Base-by-base conservation (phyloP, 1,139 yeast species). In the Yamadazyma atlantica region DNA sequence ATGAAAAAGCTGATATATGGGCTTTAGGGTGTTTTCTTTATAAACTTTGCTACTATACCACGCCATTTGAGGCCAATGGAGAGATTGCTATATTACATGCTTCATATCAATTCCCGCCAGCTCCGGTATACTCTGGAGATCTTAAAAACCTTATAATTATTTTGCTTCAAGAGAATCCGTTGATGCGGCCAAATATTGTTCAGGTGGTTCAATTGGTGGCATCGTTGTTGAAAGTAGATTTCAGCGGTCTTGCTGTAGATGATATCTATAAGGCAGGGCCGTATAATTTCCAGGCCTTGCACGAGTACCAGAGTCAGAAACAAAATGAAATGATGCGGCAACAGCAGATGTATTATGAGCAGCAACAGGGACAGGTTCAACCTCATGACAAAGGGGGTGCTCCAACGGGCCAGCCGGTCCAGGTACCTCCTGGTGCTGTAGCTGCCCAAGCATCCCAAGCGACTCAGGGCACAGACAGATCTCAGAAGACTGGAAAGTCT, bases 1-100 rank as follows among this genome's bases (percentile, higher is more conserved):
- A 90, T 61, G 97, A 92, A 55, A 92, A 92, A 58, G 80, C 90
- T 44, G 98, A 92, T 62, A 82, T 92, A 24, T 92, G 98, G 98
- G 98, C 98, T 0, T 66, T 92, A 41, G 98, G 98, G 11, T 80
- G 90, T 21, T 85, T 94, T 49, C 68, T 92, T 38, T 92, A 90
- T 68, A 92, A 94, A 59, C 67, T 92, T 40, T 86, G 97, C 57
- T 92, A 86, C 62, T 92, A 87, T 60, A 90, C 89, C 1, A 92
- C 98, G 0, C 98, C 98, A 0, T 92, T 92, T 60, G 95, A 85
- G 58, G 74, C 78, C 29, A 72, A 72, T 48, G 92, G 90, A 10
- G 90, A 85, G 45, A 66, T 77, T 37, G 90, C 90, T 21, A 83
- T 85, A 19, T 58, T 85, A 36, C 81, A 80, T 54, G 87, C 87